Conservation (phyloP, 495 filamentous ascomycete species). For the Apiosordaria backusii region DNA sequence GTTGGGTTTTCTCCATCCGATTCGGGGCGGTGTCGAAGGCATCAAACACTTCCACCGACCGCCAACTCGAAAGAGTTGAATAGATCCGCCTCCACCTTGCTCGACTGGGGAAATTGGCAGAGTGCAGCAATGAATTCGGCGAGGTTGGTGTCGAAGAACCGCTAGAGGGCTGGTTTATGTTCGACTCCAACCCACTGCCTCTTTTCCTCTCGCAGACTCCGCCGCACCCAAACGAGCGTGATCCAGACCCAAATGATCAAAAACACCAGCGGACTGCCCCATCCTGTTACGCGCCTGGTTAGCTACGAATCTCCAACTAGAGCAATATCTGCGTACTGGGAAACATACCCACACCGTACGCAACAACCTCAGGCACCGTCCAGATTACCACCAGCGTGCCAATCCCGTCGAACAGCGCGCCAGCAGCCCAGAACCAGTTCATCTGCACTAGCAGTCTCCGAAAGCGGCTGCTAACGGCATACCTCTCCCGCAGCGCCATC, state of each 20-base stretch:
- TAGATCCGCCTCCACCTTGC: too few species aligned
- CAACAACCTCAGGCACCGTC: slow-evolving; percentile 1
- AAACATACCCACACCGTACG: slow-evolving; percentile 2
- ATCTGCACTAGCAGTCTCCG: neutral
- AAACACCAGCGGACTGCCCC: neutral
- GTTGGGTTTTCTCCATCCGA: too few species aligned
- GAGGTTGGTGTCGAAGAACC: too few species aligned
- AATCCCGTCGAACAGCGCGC: neutral
- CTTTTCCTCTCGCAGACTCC: neutral
- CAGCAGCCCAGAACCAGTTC: slow-evolving; percentile 3
- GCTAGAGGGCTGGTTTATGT: too few species aligned
- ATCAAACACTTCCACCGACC: too few species aligned
- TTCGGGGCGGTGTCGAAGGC: too few species aligned
- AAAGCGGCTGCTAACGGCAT: neutral
- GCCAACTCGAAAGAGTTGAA: too few species aligned
- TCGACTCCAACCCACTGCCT: neutral
- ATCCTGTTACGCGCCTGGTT: neutral
- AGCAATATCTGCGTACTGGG: neutral
- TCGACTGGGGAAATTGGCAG: too few species aligned
- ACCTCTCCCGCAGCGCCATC: neutral
- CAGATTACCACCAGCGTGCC: slow-evolving; percentile 1
- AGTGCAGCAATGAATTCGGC: too few species aligned
- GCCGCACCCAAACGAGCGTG: neutral
- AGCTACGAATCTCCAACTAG: neutral
- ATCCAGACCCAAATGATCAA: neutral